These are phyloP conservation scores for Cicer bijugum DNA, from an alignment of 306 rosid species.

Conservation along the genomic window DNA sequence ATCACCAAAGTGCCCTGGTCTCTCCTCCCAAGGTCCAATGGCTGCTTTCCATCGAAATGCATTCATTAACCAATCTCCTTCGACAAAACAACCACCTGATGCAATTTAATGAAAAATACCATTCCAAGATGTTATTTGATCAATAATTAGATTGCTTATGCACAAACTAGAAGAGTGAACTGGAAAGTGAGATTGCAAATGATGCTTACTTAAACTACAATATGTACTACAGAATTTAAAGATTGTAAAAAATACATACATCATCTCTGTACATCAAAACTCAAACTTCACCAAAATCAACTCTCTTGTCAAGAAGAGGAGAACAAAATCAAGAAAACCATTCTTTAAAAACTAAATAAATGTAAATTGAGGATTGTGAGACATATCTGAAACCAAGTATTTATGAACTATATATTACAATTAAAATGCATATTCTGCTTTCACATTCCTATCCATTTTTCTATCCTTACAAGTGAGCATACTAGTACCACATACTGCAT, in stretches of 20 bases:
- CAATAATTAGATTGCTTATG: background rate
- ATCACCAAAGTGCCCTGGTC: constrained; percentile 99
- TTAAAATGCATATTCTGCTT: constrained; percentile 5
- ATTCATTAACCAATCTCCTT: constrained; percentile 94
- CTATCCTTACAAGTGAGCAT: background rate
- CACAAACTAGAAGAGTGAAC: constrained; percentile 27
- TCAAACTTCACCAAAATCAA: constrained; percentile 11
- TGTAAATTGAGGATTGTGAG: background rate
- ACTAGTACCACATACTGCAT: constrained; percentile 19
- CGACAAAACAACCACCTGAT: constrained; percentile 87
- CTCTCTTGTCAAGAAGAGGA: background rate
- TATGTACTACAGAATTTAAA: background rate
- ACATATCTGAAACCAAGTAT: constrained; percentile 20
- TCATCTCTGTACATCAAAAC: background rate
- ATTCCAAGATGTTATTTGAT: constrained; percentile 37
- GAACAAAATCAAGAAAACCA: background rate
- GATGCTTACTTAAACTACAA: background rate
- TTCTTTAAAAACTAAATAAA: background rate
- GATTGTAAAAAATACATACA: background rate
- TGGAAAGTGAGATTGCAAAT: background rate
- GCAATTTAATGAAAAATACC: constrained; percentile 32
- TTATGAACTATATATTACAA: background rate
- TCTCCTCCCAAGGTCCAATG: constrained; percentile 94
- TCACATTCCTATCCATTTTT: constrained; percentile 7
- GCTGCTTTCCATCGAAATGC: constrained; percentile 95